phyloP scores from a whole-genome alignment of 108 stramenopile species.

The Stephanodiscus minutulus region DNA sequence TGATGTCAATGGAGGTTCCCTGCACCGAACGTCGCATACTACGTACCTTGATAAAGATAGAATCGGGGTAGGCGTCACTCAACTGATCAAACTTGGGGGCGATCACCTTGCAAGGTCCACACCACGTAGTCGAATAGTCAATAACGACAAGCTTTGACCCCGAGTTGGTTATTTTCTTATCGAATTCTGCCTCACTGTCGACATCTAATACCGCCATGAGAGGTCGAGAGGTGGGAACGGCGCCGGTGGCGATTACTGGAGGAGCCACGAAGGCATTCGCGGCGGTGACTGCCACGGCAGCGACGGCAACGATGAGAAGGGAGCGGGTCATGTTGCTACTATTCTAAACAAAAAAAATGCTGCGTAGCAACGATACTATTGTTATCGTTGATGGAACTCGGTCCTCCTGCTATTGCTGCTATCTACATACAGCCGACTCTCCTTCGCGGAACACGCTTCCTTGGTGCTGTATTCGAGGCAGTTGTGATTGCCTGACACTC shows the following conservation, averaged over 20 bases:
- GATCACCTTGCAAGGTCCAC: slow-evolving; percentile 95
- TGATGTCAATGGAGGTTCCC: not conserved
- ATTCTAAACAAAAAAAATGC: not conserved
- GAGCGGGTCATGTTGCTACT: slow-evolving; percentile 44
- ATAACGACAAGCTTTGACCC: slow-evolving; percentile 80
- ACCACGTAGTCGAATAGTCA: slow-evolving; percentile 97
- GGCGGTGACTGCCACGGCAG: slow-evolving; percentile 20
- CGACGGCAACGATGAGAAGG: slow-evolving; percentile 30
- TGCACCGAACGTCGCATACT: not conserved
- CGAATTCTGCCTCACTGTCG: slow-evolving; percentile 69
- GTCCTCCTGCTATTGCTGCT: too few species aligned
- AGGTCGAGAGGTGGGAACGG: slow-evolving; percentile 19
- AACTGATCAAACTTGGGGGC: slow-evolving; percentile 89
- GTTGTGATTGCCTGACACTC: too few species aligned
- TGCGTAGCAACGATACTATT: not conserved
- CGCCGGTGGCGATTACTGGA: slow-evolving; percentile 4
- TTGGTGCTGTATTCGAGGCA: too few species aligned
- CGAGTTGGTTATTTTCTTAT: slow-evolving; percentile 63
- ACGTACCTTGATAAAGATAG: slow-evolving; percentile 82
- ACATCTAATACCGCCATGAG: slow-evolving; percentile 74
- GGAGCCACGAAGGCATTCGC: slow-evolving; percentile 21
- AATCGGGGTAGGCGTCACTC: slow-evolving; percentile 80
- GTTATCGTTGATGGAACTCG: too few species aligned
- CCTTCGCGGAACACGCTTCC: too few species aligned
- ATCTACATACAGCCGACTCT: too few species aligned